Conservation (phyloP, 176 grass and related monocot species). For the Lolium rigidum region DNA sequence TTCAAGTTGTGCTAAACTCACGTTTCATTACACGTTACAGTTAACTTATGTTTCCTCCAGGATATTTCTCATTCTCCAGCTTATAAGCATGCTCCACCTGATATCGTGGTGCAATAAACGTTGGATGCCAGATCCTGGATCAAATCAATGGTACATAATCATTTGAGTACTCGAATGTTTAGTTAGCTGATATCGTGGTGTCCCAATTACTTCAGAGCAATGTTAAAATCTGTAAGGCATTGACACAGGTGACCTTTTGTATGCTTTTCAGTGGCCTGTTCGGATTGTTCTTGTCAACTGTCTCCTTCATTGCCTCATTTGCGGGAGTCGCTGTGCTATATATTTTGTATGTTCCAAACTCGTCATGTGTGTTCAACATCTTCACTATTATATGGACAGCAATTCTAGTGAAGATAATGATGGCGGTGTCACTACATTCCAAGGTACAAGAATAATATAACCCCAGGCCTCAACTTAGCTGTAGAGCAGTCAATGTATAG, state of each 20-base stretch:
- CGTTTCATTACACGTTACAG: not conserved
- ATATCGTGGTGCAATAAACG: conserved; percentile 86
- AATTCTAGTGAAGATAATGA: conserved; percentile 73
- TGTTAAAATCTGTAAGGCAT: not conserved
- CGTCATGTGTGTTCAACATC: conserved; percentile 76
- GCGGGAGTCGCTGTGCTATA: conserved; percentile 67
- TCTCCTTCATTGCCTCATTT: conserved; percentile 80
- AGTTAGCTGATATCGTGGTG: not conserved
- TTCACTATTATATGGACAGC: conserved; percentile 88
- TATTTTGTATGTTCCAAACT: conserved; percentile 60
- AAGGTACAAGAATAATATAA: conserved; percentile 58
- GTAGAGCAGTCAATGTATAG: not conserved
- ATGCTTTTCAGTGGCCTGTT: conserved; percentile 64
- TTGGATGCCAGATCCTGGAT: conserved; percentile 73
- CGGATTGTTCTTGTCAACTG: conserved; percentile 81
- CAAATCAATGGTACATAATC: conserved; percentile 63
- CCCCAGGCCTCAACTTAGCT: not conserved
- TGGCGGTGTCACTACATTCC: conserved; percentile 83
- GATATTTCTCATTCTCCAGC: conserved; percentile 92
- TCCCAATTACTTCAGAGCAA: not conserved
- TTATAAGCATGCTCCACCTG: conserved; percentile 87
- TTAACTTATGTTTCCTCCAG: conserved; percentile 54
- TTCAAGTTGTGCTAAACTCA: not conserved
- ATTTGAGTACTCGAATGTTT: not conserved
- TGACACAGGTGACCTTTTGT: not conserved